Base-by-base conservation (phyloP, 345 rosid species). In the Garcia nutans region DNA sequence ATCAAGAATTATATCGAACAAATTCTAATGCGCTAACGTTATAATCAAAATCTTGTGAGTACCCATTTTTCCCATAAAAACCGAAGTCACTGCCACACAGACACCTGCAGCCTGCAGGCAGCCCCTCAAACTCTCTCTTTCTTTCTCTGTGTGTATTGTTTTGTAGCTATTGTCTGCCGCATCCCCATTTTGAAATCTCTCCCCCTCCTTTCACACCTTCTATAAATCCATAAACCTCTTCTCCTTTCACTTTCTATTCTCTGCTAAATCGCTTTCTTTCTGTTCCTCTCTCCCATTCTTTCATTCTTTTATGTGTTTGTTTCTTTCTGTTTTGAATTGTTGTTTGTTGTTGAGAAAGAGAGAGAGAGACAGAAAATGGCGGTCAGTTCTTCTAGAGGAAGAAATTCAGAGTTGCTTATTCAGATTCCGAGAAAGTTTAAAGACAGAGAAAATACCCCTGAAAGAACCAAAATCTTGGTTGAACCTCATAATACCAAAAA, bases 101-200 rank as follows among this genome's bases (percentile, higher is more conserved):
- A 37, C 20, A 9, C 64, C 15, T 55, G 49, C 58, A 68, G 66
- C n/a, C n/a, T n/a, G 20, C 6, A 69, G 22, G 59, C 50, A 22
- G 49, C 70, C 15, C 31, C 66, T 47, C 66, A 28, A 13, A 28
- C 42, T 6, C 66, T 26, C 23, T 16, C 31, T 17, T 44, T 28
- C 37, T 15, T 2, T 68, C 45, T 69, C 45, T 16, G 37, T 60
- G 7, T 23, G 0, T 1, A 26, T 88, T 87, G 92, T 84, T 83
- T 75, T 55, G 42, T 88, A 85, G 89, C 86, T 72, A 80, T 88
- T 86, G 89, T 90, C 88, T 75, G 82, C 83, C 80, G 92, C 91
- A 85, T 83, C 84, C 87, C 84, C 75, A 72, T 78, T 86, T 84
- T 79, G 82, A 86, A 69, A 81, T 54, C 31, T 70, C 76, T 54